Percentiles rank a stretch among this genome's conserved stretches.
Evolutionary conservation across 306 rosid genomes (phyloP).

Genomic region (Medicago arabica): DNA sequence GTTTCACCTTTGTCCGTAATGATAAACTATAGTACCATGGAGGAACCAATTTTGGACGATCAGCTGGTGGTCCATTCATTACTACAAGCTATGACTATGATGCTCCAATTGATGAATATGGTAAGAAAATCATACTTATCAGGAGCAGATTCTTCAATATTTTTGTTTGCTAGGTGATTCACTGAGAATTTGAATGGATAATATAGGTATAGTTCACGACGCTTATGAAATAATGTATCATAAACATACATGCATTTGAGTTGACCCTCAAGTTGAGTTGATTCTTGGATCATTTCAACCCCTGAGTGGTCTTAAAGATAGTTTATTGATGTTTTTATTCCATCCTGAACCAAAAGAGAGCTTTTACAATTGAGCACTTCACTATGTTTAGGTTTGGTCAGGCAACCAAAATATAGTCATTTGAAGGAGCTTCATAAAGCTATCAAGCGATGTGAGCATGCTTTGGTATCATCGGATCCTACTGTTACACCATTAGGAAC

Average conservation of each 20-base stretch:
- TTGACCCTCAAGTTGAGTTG: slow-evolving; percentile 4
- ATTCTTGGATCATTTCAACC: neutral
- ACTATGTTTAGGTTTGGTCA: slow-evolving; percentile 68
- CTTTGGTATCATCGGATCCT: slow-evolving; percentile 85
- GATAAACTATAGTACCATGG: slow-evolving; percentile 83
- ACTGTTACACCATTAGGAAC: slow-evolving; percentile 71
- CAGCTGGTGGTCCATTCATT: slow-evolving; percentile 96
- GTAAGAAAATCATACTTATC: slow-evolving; percentile 54
- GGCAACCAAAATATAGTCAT: slow-evolving; percentile 89
- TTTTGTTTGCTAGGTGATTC: slow-evolving; percentile 26
- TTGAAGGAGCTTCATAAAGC: slow-evolving; percentile 83
- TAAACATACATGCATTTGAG: slow-evolving; percentile 1
- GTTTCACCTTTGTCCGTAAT: slow-evolving; percentile 32
- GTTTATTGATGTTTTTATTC: neutral
- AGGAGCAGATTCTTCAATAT: neutral
- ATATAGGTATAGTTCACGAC: slow-evolving; percentile 3
- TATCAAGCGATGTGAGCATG: slow-evolving; percentile 77
- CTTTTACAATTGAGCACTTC: neutral
- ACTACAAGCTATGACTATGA: slow-evolving; percentile 95
- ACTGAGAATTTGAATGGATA: slow-evolving; percentile 10
- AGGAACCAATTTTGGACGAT: slow-evolving; percentile 97
- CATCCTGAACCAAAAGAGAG: slow-evolving; percentile 10
- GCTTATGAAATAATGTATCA: slow-evolving; percentile 10
- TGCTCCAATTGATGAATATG: slow-evolving; percentile 96
- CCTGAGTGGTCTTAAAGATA: slow-evolving; percentile 3